These are phyloP conservation scores for Hyaloperonospora arabidopsidis DNA, from an alignment of 352 stramenopile species.

Conservation along the genomic window DNA sequence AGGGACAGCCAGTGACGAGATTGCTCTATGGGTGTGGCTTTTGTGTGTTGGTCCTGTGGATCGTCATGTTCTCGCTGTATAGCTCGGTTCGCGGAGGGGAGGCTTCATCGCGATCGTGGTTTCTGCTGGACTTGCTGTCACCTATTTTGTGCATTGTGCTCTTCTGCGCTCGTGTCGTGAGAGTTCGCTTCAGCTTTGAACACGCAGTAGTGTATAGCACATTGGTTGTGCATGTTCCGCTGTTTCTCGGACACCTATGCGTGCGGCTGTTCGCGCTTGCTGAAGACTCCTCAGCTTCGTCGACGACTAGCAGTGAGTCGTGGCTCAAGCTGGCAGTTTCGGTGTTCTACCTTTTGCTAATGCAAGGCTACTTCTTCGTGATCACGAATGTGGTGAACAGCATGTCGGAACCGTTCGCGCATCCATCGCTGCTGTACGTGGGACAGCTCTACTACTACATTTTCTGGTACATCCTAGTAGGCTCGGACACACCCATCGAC, in stretches of 20 bases:
- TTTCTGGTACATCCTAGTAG: conserved; percentile 84
- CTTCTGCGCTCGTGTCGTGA: conserved; percentile 35
- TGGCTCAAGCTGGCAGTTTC: conserved; percentile 74
- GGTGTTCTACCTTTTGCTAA: conserved; percentile 64
- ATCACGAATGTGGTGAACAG: conserved; percentile 75
- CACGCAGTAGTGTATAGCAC: conserved; percentile 66
- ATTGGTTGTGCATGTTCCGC: conserved; percentile 66
- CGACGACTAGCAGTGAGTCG: conserved; percentile 27
- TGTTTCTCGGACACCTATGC: conserved; percentile 78
- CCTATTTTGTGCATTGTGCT: conserved; percentile 52
- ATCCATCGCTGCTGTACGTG: conserved; percentile 78
- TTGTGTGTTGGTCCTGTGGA: conserved; percentile 41
- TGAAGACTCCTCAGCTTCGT: conserved; percentile 30
- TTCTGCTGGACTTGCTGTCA: conserved; percentile 54
- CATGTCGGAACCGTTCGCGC: conserved; percentile 73
- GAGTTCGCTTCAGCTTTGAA: conserved; percentile 47
- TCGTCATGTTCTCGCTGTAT: conserved; percentile 70
- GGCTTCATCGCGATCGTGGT: conserved; percentile 38
- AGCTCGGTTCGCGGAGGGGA: conserved; percentile 27
- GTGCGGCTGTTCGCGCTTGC: conserved; percentile 64
- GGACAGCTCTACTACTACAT: conserved; percentile 84
- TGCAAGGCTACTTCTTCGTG: conserved; percentile 83
- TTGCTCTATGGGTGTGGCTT: conserved; percentile 38
- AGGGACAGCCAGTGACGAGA: conserved; percentile 21
- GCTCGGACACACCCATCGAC: conserved; percentile 73